A percentile compares a stretch with the other conserved stretches of the same genome.
Evolutionary conservation across 1,139 yeast species (phyloP).

Genomic region (Kodamaea alishanica): DNA sequence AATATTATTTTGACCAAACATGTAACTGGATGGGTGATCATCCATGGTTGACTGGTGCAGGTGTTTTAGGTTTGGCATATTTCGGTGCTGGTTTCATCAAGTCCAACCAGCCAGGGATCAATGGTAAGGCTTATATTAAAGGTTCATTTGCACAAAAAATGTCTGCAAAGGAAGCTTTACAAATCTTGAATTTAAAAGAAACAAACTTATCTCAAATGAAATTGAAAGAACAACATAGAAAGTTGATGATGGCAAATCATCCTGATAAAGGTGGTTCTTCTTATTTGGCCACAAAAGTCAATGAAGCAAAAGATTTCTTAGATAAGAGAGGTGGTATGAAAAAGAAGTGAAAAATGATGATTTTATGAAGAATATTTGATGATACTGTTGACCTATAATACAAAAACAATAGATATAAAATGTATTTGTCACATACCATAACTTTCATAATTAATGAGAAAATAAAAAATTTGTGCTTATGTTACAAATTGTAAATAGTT

Average conservation of each 20-base stretch:
- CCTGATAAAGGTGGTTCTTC: slow-evolving; percentile 99
- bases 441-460: no score
- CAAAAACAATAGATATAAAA: no score
- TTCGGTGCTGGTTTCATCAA: slow-evolving; percentile 67
- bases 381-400: no score
- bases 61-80: slow-evolving; percentile 63
- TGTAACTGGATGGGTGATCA: slow-evolving; percentile 66
- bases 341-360: slow-evolving; percentile 24
- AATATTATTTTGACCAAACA: slow-evolving; percentile 66
- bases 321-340: slow-evolving; percentile 74
- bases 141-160: slow-evolving; percentile 91
- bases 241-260: slow-evolving; percentile 84
- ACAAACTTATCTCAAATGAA: slow-evolving; percentile 69
- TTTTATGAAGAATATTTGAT: no score
- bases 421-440: no score
- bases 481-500: no score
- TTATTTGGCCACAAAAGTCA: slow-evolving; percentile 89
- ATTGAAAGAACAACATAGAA: slow-evolving; percentile 88
- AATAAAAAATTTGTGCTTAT: no score
- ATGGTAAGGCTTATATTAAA: slow-evolving; percentile 67
- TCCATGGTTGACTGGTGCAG: slow-evolving; percentile 71
- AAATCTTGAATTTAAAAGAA: slow-evolving; percentile 80
- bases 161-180: slow-evolving; percentile 88
- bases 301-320: slow-evolving; percentile 92
- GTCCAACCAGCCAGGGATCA: slow-evolving; percentile 66